Percentiles rank a stretch among this genome's conserved stretches.
Conservation (phyloP, 306 rosid species). For the Oemleria cerasiformis region DNA sequence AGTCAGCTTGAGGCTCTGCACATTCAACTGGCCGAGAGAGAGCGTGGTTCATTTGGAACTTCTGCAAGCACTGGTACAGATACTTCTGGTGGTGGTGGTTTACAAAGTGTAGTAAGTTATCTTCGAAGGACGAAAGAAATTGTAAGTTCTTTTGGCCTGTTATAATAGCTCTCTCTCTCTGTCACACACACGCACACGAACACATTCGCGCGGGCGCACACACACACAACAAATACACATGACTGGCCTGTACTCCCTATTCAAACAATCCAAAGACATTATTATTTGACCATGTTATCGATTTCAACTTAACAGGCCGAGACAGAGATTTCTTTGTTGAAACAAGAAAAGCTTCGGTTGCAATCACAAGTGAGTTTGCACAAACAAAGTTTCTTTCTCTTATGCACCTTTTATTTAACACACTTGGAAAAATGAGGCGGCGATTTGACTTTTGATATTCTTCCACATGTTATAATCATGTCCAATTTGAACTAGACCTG, state of each 20-base stretch:
- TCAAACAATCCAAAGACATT: not conserved
- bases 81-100: conserved; percentile 49
- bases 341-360: conserved; percentile 80
- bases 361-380: conserved; percentile 67
- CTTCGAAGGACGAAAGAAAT: conserved; percentile 90
- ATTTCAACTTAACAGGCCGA: conserved; percentile 63
- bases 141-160: conserved; percentile 42
- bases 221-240: too few species aligned
- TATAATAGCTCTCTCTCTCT: conserved; percentile 1
- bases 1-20: conserved; percentile 86
- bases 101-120: conserved; percentile 76
- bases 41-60: conserved; percentile 69
- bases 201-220: too few species aligned
- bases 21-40: conserved; percentile 83
- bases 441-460: not conserved
- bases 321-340: conserved; percentile 79
- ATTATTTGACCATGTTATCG: conserved; percentile 11
- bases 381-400: not conserved
- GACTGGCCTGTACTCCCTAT: not conserved
- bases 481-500: too few species aligned
- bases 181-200: too few species aligned
- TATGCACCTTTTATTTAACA: not conserved
- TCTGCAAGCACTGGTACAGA: conserved; percentile 42
- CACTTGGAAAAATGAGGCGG: not conserved
- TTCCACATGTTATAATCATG: not conserved